phyloP scores from a whole-genome alignment of 371 early-diverging fungal species.

The Saksenaea vasiformis region DNA sequence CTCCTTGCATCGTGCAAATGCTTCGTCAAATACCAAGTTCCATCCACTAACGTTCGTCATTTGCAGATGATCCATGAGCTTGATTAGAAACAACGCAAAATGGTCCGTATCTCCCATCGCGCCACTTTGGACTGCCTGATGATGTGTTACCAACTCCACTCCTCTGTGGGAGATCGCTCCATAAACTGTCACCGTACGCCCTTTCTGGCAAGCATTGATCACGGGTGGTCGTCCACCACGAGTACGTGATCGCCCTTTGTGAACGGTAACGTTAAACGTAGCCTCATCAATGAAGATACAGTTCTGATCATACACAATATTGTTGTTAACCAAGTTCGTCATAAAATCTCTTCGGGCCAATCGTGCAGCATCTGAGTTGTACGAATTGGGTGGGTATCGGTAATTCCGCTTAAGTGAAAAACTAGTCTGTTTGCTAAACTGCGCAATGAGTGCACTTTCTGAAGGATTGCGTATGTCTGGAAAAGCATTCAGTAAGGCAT shows the following conservation, averaged over 20 bases:
- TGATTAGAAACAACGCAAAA: not conserved
- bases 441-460: not conserved
- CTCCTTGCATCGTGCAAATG: not conserved
- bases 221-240: not conserved
- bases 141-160: not conserved
- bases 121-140: not conserved
- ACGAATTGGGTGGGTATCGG: not conserved
- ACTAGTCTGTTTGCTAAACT: not conserved
- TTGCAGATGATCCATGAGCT: slow-evolving; percentile 1
- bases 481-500: not conserved
- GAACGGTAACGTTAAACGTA: not conserved
- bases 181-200: not conserved
- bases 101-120: not conserved
- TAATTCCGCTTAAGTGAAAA: not conserved
- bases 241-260: slow-evolving; percentile 2
- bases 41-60: not conserved
- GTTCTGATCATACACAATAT: slow-evolving; percentile 1
- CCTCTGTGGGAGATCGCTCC: not conserved
- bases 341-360: not conserved
- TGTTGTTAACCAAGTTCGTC: not conserved
- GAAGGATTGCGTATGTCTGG: slow-evolving; percentile 1
- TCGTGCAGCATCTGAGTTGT: not conserved
- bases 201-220: slow-evolving; percentile 3
- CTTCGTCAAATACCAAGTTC: slow-evolving; percentile 1
- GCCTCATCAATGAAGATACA: slow-evolving; percentile 12